Conservation (phyloP, 495 filamentous ascomycete genomes). For the Podospora tetraspora region DNA sequence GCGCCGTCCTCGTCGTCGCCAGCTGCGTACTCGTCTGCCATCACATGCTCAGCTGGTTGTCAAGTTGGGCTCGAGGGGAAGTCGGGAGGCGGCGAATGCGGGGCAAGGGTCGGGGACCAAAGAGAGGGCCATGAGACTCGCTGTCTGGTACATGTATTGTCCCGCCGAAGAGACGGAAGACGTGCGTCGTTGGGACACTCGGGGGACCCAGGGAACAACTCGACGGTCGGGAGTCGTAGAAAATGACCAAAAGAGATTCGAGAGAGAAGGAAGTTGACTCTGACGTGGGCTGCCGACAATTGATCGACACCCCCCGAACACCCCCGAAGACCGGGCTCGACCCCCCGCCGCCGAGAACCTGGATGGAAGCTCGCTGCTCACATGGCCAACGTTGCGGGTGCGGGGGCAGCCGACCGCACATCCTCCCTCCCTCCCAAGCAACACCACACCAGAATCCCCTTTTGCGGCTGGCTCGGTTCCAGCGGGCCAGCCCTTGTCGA, state of each 20-base stretch:
- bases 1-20: not conserved
- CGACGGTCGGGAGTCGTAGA: not conserved
- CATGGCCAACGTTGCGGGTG: not conserved
- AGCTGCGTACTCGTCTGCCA: conserved; percentile 7
- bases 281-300: conserved; percentile 2
- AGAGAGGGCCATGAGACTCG: conserved; percentile 14
- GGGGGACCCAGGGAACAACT: conserved; percentile 8
- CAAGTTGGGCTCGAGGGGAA: conserved; percentile 2
- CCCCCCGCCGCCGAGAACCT: not conserved
- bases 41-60: conserved; percentile 1
- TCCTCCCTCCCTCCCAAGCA: not conserved
- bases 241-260: not conserved
- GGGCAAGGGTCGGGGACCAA: conserved; percentile 7
- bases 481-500: not conserved
- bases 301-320: not conserved
- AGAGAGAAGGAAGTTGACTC: conserved; percentile 1
- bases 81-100: conserved; percentile 13
- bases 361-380: not conserved
- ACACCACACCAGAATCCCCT: not conserved
- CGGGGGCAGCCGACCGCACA: not conserved
- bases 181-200: not conserved
- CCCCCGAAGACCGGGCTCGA: not conserved
- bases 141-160: not conserved
- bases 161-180: not conserved
- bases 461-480: not conserved